A percentile compares a stretch with the other conserved stretches of the same genome.
Conservation (phyloP, 1,139 yeast genomes). For the Blastobotrys ciferrii region DNA sequence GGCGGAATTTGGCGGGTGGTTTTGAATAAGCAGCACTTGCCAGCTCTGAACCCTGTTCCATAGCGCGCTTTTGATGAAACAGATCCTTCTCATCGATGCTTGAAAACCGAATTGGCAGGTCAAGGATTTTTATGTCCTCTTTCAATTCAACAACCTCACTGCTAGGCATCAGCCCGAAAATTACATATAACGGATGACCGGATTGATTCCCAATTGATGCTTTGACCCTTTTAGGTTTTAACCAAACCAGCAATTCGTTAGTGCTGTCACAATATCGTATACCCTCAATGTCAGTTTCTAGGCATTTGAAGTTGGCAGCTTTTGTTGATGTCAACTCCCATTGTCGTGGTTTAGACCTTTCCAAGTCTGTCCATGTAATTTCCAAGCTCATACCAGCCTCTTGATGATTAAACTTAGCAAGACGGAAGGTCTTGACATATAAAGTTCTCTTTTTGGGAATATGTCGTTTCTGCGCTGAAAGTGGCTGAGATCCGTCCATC, state of each 20-base stretch:
- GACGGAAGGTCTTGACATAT: not conserved
- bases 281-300: conserved; percentile 1
- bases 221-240: not conserved
- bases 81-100: not conserved
- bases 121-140: not conserved
- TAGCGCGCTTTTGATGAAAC: not conserved
- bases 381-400: conserved; percentile 9
- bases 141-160: not conserved
- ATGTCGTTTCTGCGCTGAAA: not conserved
- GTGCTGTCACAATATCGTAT: not conserved
- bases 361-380: not conserved
- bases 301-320: not conserved
- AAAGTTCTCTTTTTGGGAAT: not conserved
- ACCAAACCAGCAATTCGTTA: conserved; percentile 2
- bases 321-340: conserved; percentile 5
- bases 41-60: not conserved
- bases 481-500: not conserved
- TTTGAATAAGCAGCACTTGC: not conserved
- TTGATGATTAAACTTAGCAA: not conserved
- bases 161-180: not conserved
- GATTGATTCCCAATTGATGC: conserved; percentile 2
- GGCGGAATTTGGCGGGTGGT: not conserved
- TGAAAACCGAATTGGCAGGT: not conserved
- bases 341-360: not conserved
- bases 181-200: not conserved